phyloP scores from a whole-genome alignment of 2,329 filamentous ascomycete genomes.

The Microdochium trichocladiopsis region DNA sequence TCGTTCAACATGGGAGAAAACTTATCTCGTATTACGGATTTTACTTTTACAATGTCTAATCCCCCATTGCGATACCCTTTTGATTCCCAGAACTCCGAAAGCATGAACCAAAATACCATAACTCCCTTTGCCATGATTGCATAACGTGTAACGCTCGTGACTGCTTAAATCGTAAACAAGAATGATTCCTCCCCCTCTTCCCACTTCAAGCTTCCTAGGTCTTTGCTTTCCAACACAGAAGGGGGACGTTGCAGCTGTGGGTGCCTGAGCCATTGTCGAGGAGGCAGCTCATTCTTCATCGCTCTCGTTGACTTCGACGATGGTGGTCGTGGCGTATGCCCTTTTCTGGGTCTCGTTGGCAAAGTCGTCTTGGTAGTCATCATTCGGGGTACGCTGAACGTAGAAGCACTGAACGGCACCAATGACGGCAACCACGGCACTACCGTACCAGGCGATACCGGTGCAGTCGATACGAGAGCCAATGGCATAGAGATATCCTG shows the following conservation, averaged over 20 bases:
- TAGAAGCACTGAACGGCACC: constrained; percentile 56
- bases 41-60: neutral
- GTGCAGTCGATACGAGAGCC: constrained; percentile 53
- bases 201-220: neutral
- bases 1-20: too few species aligned
- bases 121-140: neutral
- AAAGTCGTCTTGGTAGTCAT: constrained; percentile 6
- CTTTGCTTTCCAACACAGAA: too few species aligned
- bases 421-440: constrained; percentile 45
- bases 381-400: constrained; percentile 27
- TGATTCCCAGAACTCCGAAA: neutral
- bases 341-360: constrained; percentile 3
- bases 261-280: too few species aligned
- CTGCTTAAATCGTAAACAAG: neutral
- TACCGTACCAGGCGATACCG: constrained; percentile 57
- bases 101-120: neutral
- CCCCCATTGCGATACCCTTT: neutral
- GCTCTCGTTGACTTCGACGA: constrained; percentile 8
- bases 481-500: constrained; percentile 56
- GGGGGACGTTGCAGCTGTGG: too few species aligned
- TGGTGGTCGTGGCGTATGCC: constrained; percentile 1
- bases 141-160: neutral
- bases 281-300: constrained; percentile 1
- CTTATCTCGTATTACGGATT: neutral
- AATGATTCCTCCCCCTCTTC: neutral